Evolutionary conservation across 805 yeast species (phyloP).

Genomic region (Candida montana): DNA sequence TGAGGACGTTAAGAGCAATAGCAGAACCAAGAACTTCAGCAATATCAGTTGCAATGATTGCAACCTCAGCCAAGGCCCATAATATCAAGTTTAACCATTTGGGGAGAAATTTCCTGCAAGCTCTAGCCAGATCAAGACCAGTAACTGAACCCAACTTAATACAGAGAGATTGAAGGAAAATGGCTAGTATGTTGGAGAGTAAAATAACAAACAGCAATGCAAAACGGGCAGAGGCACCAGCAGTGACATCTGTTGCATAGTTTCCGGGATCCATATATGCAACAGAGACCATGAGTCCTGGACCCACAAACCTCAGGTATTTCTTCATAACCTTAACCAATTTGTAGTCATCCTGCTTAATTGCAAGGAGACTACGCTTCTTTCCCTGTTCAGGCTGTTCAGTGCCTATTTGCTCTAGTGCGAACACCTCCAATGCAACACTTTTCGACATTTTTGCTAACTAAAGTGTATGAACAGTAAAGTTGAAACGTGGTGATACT

Average conservation of each 20-base stretch:
- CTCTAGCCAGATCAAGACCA: constrained; percentile 82
- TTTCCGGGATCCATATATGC: constrained; percentile 96
- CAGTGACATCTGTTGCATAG: constrained; percentile 82
- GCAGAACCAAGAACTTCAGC: constrained; percentile 96
- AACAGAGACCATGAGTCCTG: constrained; percentile 82
- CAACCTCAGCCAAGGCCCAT: constrained; percentile 79
- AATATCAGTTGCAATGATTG: constrained; percentile 86
- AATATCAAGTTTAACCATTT: constrained; percentile 55
- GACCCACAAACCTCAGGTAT: constrained; percentile 70
- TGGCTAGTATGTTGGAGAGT: constrained; percentile 79
- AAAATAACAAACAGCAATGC: constrained; percentile 67
- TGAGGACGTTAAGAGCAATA: constrained; percentile 70
- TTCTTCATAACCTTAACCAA: constrained; percentile 35
- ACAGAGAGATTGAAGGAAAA: constrained; percentile 74
- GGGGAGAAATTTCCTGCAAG: constrained; percentile 70
- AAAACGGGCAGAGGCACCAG: constrained; percentile 78
- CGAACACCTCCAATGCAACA: not conserved
- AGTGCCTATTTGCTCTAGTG: not conserved
- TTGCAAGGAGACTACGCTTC: constrained; percentile 7
- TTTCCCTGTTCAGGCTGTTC: not conserved
- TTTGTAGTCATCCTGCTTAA: constrained; percentile 16
- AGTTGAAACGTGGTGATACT: too few species aligned
- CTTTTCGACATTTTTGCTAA: not conserved
- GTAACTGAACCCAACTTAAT: constrained; percentile 86
- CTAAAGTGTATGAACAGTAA: too few species aligned